Base-by-base conservation (phyloP, 352 stramenopile species). In the Plasmopara viticola region DNA sequence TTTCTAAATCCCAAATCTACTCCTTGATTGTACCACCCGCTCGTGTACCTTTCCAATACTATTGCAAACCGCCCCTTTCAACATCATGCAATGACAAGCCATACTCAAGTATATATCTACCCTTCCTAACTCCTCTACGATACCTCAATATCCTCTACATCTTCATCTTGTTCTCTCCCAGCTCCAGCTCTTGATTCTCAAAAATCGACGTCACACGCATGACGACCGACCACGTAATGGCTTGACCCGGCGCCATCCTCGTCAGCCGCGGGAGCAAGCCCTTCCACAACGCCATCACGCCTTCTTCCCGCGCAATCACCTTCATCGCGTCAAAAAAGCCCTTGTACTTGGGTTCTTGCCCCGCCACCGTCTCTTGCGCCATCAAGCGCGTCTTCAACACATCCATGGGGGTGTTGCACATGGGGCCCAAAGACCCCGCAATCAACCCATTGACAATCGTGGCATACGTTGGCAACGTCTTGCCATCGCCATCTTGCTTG, bases 371-470 rank as follows among this genome's bases (percentile, higher is more conserved):
- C 45, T 98, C 93, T 61, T 95, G 83, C 9, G 82, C 81, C 80
- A 95, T 95, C 25, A 96, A 66, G 2, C 95, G 75, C 44, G 95
- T 98, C 78, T 99, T 98, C 10, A 98, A 77, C 40, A 98, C 95
- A 68, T 99, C 86, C 66, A 94, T 81, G 28, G 86, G 84, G 40
- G 78, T 90, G 68, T 94, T 95, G 49, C 90, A 71, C 71, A 89
- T 90, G n/a, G 84, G 86, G 2, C 85, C 85, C 35, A 95, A 66
- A 47, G 77, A 87, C 13, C 82, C 83, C 13, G 84, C 82, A 48
- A 94, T 86, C n/a, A 94, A 74, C 33, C 96, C 96, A 62, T 98
- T 95, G 47, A 98, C 64, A 58, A 98, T 88, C 44, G 89, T 96
- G 48, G 97, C 87, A 77, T 96, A 98, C 47, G 84, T 83, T 42